Evolutionary conservation across 2,329 filamentous ascomycete genomes (phyloP).

Genomic region (Fusarium solani-melongenae): DNA sequence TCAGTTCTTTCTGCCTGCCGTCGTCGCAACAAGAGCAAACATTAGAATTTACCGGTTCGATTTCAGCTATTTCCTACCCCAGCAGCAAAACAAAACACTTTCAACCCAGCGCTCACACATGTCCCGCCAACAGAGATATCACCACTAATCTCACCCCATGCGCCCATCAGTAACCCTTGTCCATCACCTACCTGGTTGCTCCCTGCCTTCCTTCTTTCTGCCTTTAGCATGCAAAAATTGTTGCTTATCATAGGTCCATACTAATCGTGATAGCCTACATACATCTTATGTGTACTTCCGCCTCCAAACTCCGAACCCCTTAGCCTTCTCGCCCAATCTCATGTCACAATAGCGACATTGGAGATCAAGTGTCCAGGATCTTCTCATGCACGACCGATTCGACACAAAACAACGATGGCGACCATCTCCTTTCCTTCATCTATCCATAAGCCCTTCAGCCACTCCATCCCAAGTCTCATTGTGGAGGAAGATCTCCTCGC

Average conservation of each 20-base stretch:
- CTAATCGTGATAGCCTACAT: neutral
- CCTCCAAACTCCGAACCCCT: neutral
- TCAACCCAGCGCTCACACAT: neutral
- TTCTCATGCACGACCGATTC: neutral
- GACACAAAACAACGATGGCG: neutral
- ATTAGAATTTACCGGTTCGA: neutral
- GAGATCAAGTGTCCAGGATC: neutral
- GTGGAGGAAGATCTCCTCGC: constrained; percentile 40
- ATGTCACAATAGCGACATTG: neutral
- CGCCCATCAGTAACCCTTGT: neutral
- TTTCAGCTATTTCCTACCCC: neutral
- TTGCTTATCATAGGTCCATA: neutral
- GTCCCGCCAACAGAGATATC: neutral
- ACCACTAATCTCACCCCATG: neutral
- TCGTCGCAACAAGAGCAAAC: neutral
- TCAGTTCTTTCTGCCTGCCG: neutral
- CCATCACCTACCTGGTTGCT: neutral
- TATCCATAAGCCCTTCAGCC: neutral
- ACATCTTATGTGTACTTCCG: neutral
- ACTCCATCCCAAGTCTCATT: neutral
- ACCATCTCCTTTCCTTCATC: neutral
- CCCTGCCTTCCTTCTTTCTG: neutral
- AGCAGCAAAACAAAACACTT: neutral
- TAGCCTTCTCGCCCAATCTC: neutral
- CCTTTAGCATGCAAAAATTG: neutral